Conservation (phyloP, 1,284 basidiomycete species). For the Singerocomus inundabilis region DNA sequence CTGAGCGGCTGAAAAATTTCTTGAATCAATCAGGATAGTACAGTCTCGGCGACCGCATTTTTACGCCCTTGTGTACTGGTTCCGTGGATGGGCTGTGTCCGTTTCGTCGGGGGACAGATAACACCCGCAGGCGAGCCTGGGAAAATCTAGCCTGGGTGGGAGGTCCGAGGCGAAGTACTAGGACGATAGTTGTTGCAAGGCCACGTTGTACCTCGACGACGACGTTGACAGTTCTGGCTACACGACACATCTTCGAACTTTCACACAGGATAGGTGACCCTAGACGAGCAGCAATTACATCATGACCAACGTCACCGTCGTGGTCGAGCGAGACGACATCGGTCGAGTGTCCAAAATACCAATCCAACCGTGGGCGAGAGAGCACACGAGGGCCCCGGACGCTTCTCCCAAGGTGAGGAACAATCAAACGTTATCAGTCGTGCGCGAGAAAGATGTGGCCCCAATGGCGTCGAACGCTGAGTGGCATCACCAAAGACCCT, state of each 20-base stretch:
- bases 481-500: background rate
- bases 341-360: slow-evolving; percentile 25
- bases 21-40: background rate
- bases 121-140: slow-evolving; percentile 17
- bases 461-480: slow-evolving; percentile 5
- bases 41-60: slow-evolving; percentile 2
- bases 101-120: no score
- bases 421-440: background rate
- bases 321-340: slow-evolving; percentile 27
- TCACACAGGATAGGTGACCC: background rate
- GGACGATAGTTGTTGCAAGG: no score
- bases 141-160: slow-evolving; percentile 3
- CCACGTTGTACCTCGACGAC: no score
- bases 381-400: background rate
- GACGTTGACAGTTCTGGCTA: background rate
- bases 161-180: no score
- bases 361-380: slow-evolving; percentile 5
- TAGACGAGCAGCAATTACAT: background rate
- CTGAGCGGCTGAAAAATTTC: slow-evolving; percentile 2
- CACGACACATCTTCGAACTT: background rate
- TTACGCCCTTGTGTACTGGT: slow-evolving; percentile 4
- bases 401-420: slow-evolving; percentile 18
- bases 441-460: slow-evolving; percentile 4
- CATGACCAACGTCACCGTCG: slow-evolving; percentile 1
- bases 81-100: slow-evolving; percentile 4